phyloP scores from a whole-genome alignment of 2,329 filamentous ascomycete species.

The Ambrosiella beaveri region DNA sequence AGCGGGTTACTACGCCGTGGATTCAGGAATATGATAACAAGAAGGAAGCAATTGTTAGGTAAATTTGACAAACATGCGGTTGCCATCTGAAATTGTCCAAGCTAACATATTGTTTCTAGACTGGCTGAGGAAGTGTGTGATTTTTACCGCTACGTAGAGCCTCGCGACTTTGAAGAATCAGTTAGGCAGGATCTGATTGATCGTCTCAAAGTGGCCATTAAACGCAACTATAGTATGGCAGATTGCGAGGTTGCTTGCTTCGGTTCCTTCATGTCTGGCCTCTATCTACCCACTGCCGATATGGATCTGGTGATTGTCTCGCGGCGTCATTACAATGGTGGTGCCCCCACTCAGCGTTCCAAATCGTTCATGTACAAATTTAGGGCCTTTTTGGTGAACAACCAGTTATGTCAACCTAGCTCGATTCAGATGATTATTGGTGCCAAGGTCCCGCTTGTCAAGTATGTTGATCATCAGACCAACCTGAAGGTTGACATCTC shows the following conservation, averaged over 20 bases:
- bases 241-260: slow-evolving; percentile 56
- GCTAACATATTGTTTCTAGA: slow-evolving; percentile 25
- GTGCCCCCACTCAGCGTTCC: slow-evolving; percentile 30
- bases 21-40: slow-evolving; percentile 35
- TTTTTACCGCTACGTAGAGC: slow-evolving; percentile 73
- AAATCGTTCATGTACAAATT: slow-evolving; percentile 46
- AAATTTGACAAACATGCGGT: background rate
- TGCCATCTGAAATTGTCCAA: background rate
- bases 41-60: slow-evolving; percentile 1
- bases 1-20: slow-evolving; percentile 22
- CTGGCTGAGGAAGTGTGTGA: slow-evolving; percentile 81
- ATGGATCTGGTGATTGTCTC: slow-evolving; percentile 82
- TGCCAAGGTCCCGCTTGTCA: slow-evolving; percentile 82
- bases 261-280: slow-evolving; percentile 81
- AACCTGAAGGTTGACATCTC: slow-evolving; percentile 80
- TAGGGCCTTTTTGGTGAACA: slow-evolving; percentile 36
- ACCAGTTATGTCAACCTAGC: slow-evolving; percentile 38
- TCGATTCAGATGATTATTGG: slow-evolving; percentile 50
- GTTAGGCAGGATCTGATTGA: slow-evolving; percentile 58
- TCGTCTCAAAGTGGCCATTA: slow-evolving; percentile 45
- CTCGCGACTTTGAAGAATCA: slow-evolving; percentile 56
- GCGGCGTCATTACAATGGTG: slow-evolving; percentile 35
- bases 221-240: slow-evolving; percentile 31
- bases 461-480: slow-evolving; percentile 66
- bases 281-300: slow-evolving; percentile 57